These are phyloP conservation scores for Harringtonia aguacate DNA, from an alignment of 2,329 filamentous ascomycete genomes.

Conservation along the genomic window DNA sequence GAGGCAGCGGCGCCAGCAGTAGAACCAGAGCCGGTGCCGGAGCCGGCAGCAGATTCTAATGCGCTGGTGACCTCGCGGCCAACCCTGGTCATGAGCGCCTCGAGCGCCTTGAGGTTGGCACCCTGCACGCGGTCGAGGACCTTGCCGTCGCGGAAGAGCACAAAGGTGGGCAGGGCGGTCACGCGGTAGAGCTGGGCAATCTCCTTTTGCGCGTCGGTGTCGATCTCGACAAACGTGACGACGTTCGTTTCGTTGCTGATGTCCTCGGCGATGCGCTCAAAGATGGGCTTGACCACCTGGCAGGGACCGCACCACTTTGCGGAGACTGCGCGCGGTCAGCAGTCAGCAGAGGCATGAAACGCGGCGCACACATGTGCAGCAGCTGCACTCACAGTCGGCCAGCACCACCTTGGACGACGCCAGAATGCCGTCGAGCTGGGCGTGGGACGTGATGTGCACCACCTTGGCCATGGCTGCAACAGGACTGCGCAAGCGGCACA, in stretches of 20 bases:
- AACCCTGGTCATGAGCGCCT: conserved; percentile 60
- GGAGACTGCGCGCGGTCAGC: conserved; percentile 51
- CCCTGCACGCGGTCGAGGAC: conserved; percentile 61
- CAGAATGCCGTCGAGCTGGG: conserved; percentile 59
- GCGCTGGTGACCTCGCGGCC: conserved; percentile 48
- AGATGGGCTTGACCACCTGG: conserved; percentile 73
- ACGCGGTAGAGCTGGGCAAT: conserved; percentile 66
- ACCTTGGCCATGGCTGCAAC: conserved; percentile 14
- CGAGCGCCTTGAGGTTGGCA: conserved; percentile 61
- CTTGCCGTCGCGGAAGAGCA: conserved; percentile 68
- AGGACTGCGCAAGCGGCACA: background rate
- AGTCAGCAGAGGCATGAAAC: background rate
- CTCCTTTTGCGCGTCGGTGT: conserved; percentile 51
- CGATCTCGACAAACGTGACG: conserved; percentile 69
- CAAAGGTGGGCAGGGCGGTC: conserved; percentile 77
- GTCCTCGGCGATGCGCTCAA: conserved; percentile 61
- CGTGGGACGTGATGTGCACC: conserved; percentile 32
- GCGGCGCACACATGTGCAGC: conserved; percentile 5
- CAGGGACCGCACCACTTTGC: conserved; percentile 81
- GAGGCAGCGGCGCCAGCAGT: too few relatives aligned
- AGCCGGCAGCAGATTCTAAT: conserved; percentile 28
- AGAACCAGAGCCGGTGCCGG: conserved; percentile 15
- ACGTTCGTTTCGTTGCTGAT: conserved; percentile 60
- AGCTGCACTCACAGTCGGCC: conserved; percentile 63
- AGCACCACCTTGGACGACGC: conserved; percentile 69